Evolutionary conservation across 1,139 yeast species (phyloP).

Genomic region (Pneumocystis canis): DNA sequence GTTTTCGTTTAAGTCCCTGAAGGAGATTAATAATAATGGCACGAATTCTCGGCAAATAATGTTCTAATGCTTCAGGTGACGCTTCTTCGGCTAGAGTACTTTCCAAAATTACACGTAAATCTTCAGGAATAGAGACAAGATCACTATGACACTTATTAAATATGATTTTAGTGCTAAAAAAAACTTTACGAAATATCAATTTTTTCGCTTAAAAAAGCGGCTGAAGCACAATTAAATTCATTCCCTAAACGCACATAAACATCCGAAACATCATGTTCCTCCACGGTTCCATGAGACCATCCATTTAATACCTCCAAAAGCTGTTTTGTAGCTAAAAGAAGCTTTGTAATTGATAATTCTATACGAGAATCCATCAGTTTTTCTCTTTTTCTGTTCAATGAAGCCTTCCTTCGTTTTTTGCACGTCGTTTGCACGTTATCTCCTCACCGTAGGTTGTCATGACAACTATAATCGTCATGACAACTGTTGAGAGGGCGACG

Average conservation of each 20-base stretch:
- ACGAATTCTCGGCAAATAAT: slow-evolving; percentile 70
- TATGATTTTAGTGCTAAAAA: too few species aligned
- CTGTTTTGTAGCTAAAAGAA: slow-evolving; percentile 79
- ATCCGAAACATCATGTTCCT: slow-evolving; percentile 76
- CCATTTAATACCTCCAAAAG: slow-evolving; percentile 69
- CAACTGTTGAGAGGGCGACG: too few species aligned
- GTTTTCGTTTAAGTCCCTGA: slow-evolving; percentile 70
- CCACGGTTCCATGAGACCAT: slow-evolving; percentile 74
- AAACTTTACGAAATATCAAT: slow-evolving; percentile 35
- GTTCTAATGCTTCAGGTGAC: slow-evolving; percentile 66
- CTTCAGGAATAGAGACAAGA: slow-evolving; percentile 63
- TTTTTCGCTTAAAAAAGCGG: slow-evolving; percentile 55
- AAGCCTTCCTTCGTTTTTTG: neutral
- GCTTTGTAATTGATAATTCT: slow-evolving; percentile 68
- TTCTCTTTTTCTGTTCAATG: neutral
- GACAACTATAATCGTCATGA: too few species aligned
- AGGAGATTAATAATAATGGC: slow-evolving; percentile 72
- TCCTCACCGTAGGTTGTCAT: too few species aligned
- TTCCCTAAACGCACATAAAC: slow-evolving; percentile 87
- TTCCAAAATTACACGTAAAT: slow-evolving; percentile 62
- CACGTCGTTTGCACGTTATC: too few species aligned
- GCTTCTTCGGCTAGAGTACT: slow-evolving; percentile 78
- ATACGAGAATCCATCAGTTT: slow-evolving; percentile 22
- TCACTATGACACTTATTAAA: slow-evolving; percentile 27
- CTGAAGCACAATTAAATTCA: slow-evolving; percentile 75